These are phyloP conservation scores for Evernia prunastri DNA, from an alignment of 495 filamentous ascomycete species.

Conservation along the genomic window DNA sequence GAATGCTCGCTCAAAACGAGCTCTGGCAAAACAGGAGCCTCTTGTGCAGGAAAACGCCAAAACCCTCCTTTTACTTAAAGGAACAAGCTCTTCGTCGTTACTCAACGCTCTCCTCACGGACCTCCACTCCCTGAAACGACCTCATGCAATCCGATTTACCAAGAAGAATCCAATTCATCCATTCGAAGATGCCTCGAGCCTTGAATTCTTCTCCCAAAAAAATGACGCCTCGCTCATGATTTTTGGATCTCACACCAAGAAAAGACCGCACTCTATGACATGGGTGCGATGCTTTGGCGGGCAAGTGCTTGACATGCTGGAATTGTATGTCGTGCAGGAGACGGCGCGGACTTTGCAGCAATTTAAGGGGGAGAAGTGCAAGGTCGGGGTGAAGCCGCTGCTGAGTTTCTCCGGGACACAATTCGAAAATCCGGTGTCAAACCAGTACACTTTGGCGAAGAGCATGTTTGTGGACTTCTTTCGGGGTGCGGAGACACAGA, in stretches of 20 bases:
- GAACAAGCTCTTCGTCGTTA: slow-evolving; percentile 69
- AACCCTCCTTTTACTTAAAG: slow-evolving; percentile 76
- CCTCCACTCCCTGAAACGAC: slow-evolving; percentile 72
- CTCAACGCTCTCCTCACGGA: slow-evolving; percentile 75
- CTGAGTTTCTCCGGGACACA: slow-evolving; percentile 76
- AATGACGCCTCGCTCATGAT: slow-evolving; percentile 81
- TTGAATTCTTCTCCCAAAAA: slow-evolving; percentile 92
- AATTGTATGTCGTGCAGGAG: slow-evolving; percentile 68
- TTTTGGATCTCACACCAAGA: slow-evolving; percentile 81
- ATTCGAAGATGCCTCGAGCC: slow-evolving; percentile 78
- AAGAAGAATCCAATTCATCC: slow-evolving; percentile 94
- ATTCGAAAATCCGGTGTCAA: slow-evolving; percentile 70
- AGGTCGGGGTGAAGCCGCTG: slow-evolving; percentile 79
- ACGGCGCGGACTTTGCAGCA: slow-evolving; percentile 59
- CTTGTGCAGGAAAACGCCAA: slow-evolving; percentile 84
- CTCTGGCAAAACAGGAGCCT: slow-evolving; percentile 83
- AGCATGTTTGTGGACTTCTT: slow-evolving; percentile 88
- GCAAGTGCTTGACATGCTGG: slow-evolving; percentile 88
- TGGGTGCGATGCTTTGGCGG: slow-evolving; percentile 74
- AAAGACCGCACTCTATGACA: slow-evolving; percentile 83
- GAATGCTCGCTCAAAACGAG: slow-evolving; percentile 89
- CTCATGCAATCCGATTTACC: slow-evolving; percentile 74
- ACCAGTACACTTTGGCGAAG: slow-evolving; percentile 75
- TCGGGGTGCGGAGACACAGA: slow-evolving; percentile 62
- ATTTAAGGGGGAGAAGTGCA: slow-evolving; percentile 77